These are phyloP conservation scores for Salix koriyanagi DNA, from an alignment of 345 rosid genomes.

Conservation along the genomic window DNA sequence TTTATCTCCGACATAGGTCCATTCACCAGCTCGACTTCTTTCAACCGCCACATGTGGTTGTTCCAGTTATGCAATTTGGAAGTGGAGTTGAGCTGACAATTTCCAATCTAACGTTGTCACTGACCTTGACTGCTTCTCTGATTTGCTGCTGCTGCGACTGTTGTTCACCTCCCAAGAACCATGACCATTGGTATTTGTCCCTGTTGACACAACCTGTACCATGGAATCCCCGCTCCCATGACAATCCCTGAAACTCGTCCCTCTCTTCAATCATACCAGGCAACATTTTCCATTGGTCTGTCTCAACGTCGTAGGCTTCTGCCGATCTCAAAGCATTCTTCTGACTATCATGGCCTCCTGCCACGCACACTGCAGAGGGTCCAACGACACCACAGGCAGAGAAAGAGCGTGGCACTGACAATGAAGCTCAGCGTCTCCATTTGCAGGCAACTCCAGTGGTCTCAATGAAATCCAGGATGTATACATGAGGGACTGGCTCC, in stretches of 20 bases:
- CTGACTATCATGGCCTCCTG: constrained; percentile 64
- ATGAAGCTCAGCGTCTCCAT: constrained; percentile 45
- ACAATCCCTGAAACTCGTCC: constrained; percentile 52
- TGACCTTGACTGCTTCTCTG: not conserved
- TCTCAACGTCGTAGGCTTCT: constrained; percentile 44
- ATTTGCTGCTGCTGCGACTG: constrained; percentile 8
- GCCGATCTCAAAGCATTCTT: constrained; percentile 51
- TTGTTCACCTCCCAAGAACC: constrained; percentile 24
- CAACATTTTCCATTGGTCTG: constrained; percentile 44
- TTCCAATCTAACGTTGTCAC: constrained; percentile 20
- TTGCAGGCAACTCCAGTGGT: constrained; percentile 13
- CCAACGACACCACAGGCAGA: constrained; percentile 46
- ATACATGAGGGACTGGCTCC: constrained; percentile 38
- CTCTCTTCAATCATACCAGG: constrained; percentile 47
- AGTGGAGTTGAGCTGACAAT: constrained; percentile 19
- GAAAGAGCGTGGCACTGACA: constrained; percentile 49
- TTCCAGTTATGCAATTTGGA: constrained; percentile 19
- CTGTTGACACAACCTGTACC: not conserved
- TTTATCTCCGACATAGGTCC: no score
- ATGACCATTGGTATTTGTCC: constrained; percentile 22
- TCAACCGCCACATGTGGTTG: constrained; percentile 31
- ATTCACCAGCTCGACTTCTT: no score
- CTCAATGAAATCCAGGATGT: constrained; percentile 35
- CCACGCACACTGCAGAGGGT: constrained; percentile 35
- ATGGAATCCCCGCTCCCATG: constrained; percentile 1